Conservation (phyloP, 495 filamentous ascomycete genomes). For the Parathielavia hyrcaniae region DNA sequence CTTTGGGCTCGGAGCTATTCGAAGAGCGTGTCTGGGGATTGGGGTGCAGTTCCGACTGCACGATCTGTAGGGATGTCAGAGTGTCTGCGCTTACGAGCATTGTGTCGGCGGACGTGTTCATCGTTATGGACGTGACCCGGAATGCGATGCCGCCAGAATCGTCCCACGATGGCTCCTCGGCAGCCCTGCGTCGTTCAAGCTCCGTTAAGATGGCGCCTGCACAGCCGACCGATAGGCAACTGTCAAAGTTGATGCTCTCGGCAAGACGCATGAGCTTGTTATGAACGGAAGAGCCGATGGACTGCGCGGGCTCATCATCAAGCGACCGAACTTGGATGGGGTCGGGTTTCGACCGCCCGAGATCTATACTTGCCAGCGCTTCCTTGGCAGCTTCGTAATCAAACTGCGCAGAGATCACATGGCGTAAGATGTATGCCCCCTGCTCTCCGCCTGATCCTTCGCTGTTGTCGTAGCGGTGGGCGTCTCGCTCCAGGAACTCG, state of each 20-base stretch:
- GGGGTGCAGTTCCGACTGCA: constrained; percentile 78
- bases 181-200: constrained; percentile 62
- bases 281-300: constrained; percentile 50
- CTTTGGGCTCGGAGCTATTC: constrained; percentile 56
- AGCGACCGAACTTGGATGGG: constrained; percentile 51
- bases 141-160: constrained; percentile 47
- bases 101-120: constrained; percentile 67
- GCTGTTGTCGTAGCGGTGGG: constrained; percentile 36
- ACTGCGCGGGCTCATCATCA: constrained; percentile 43
- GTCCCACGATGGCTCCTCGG: constrained; percentile 52
- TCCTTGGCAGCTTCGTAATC: constrained; percentile 61
- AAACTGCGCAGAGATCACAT: constrained; percentile 73
- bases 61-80: constrained; percentile 74
- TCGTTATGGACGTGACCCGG: constrained; percentile 59
- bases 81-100: constrained; percentile 87
- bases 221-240: constrained; percentile 58
- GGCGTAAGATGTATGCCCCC: constrained; percentile 64
- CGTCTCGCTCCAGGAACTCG: constrained; percentile 39
- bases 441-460: constrained; percentile 15
- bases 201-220: constrained; percentile 79
- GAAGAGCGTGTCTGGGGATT: constrained; percentile 77
- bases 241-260: constrained; percentile 72
- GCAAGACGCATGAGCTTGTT: constrained; percentile 65
- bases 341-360: constrained; percentile 45
- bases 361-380: constrained; percentile 54